phyloP scores from a whole-genome alignment of 2,329 filamentous ascomycete species.

The Cytospora schulzeri region DNA sequence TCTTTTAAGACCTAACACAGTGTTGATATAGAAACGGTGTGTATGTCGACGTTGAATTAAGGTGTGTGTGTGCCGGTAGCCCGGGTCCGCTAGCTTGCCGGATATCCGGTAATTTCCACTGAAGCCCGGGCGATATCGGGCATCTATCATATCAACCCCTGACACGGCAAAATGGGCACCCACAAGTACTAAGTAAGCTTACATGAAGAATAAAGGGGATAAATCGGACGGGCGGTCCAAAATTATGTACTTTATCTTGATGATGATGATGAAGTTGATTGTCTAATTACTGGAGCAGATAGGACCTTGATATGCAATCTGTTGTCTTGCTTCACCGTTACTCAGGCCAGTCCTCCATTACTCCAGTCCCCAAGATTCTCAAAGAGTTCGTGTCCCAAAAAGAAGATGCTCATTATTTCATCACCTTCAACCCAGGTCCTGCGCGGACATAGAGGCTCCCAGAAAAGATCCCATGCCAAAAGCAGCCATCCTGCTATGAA shows the following conservation, averaged over 20 bases:
- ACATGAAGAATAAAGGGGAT: not conserved
- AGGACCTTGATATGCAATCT: not conserved
- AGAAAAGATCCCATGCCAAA: not conserved
- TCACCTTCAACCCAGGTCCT: not conserved
- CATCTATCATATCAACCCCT: not conserved
- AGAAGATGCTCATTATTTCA: not conserved
- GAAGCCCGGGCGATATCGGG: not conserved
- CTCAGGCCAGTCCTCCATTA: not conserved
- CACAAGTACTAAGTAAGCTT: not conserved
- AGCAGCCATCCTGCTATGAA: not conserved
- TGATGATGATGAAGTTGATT: not conserved
- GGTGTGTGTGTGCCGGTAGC: not conserved
- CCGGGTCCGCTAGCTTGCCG: not conserved
- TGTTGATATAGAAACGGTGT: not conserved
- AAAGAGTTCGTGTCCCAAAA: not conserved
- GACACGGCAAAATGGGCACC: not conserved
- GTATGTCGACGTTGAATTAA: not conserved
- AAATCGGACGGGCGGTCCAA: not conserved
- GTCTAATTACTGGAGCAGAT: not conserved
- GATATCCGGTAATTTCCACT: not conserved
- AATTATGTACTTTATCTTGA: too few relatives aligned
- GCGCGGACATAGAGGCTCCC: not conserved
- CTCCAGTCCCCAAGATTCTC: not conserved
- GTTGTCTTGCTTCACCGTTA: not conserved
- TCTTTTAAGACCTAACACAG: not conserved